Conservation (phyloP, 1,139 yeast species). For the Pichia sp. region DNA sequence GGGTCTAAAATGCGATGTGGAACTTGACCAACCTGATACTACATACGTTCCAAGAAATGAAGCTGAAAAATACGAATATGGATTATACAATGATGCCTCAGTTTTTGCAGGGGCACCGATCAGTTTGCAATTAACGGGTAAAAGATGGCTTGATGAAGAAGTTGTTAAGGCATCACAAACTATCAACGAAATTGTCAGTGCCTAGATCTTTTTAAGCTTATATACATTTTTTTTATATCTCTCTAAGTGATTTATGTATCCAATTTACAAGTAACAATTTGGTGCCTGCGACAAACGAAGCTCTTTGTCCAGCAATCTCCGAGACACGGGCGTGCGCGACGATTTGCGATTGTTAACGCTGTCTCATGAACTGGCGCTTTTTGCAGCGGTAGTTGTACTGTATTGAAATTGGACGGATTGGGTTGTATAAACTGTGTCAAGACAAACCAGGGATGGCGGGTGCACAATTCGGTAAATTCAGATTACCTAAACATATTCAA, state of each 20-base stretch:
- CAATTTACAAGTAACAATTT: no score
- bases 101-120: slow-evolving; percentile 46
- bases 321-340: no score
- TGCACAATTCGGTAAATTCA: slow-evolving; percentile 3
- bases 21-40: slow-evolving; percentile 22
- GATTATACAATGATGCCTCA: slow-evolving; percentile 30
- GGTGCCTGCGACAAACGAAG: no score
- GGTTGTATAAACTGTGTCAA: no score
- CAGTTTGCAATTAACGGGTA: slow-evolving; percentile 43
- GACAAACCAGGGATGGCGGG: background rate
- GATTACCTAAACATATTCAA: background rate
- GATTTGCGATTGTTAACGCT: no score
- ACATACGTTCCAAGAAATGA: slow-evolving; percentile 32
- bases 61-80: slow-evolving; percentile 38
- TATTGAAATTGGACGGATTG: no score
- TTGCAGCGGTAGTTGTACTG: no score
- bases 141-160: slow-evolving; percentile 47
- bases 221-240: no score
- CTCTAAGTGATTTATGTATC: no score
- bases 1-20: slow-evolving; percentile 24
- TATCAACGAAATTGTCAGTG: slow-evolving; percentile 12
- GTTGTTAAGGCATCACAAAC: slow-evolving; percentile 31
- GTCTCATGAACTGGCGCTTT: no score
- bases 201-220: no score
- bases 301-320: no score